Evolutionary conservation across 345 rosid species (phyloP).

Genomic region (Gossypium mustelinum): DNA sequence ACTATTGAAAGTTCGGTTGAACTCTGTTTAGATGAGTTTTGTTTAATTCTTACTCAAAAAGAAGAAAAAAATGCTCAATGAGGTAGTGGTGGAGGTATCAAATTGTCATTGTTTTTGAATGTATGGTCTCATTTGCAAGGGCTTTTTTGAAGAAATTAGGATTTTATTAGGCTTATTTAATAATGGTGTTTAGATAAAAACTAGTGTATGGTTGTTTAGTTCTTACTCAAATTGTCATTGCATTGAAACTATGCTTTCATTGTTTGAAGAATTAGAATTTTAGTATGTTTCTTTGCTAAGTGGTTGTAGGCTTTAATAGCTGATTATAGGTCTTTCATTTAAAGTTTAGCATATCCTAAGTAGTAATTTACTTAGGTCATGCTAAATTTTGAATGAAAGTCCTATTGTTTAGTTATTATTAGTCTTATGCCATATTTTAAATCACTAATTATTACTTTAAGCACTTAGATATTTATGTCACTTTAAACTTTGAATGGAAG

Average conservation of each 20-base stretch:
- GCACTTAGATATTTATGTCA: neutral
- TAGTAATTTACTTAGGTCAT: neutral
- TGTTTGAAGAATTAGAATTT: no score
- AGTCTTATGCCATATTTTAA: neutral
- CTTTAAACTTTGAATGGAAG: conserved; percentile 1
- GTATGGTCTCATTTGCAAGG: neutral
- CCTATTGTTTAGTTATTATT: neutral
- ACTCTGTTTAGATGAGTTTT: neutral
- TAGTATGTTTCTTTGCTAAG: no score
- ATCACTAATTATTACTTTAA: no score
- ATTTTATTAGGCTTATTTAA: no score
- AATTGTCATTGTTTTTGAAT: neutral
- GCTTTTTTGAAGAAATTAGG: neutral
- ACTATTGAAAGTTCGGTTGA: neutral
- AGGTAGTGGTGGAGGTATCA: neutral
- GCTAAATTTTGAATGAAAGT: conserved; percentile 8
- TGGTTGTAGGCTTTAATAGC: neutral
- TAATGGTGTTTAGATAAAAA: no score
- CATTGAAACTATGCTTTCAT: no score
- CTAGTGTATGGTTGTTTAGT: no score
- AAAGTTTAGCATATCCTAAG: neutral
- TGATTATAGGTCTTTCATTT: neutral
- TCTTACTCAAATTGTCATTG: no score
- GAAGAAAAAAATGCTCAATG: neutral
- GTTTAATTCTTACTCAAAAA: neutral